Evolutionary conservation across 345 rosid genomes (phyloP).

Genomic region (Firmiana major): DNA sequence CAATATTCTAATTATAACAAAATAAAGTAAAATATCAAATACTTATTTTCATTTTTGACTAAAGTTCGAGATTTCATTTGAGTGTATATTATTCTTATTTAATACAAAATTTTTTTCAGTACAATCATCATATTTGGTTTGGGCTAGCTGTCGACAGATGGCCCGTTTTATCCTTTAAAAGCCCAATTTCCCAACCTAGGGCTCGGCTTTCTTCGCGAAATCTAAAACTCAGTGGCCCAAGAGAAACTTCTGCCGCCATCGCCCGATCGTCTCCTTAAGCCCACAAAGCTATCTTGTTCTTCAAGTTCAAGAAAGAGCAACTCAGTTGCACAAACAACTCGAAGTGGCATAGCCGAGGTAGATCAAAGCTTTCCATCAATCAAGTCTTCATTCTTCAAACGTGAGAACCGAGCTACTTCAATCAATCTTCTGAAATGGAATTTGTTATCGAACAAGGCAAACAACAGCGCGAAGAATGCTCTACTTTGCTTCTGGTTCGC

Average conservation of each 20-base stretch:
- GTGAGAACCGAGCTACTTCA: not conserved
- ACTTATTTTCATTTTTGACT: no score
- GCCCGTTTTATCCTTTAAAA: not conserved
- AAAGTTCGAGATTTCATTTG: no score
- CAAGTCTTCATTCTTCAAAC: not conserved
- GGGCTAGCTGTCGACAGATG: not conserved
- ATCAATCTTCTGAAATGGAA: conserved; percentile 41
- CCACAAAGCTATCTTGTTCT: conserved; percentile 19
- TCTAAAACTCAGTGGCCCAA: not conserved
- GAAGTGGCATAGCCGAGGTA: not conserved
- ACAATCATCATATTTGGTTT: not conserved
- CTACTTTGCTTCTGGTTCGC: conserved; percentile 64
- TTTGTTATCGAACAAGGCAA: conserved; percentile 60
- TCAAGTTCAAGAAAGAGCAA: conserved; percentile 8
- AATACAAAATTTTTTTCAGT: no score
- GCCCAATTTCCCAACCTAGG: not conserved
- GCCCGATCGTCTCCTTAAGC: not conserved
- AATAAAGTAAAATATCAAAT: no score
- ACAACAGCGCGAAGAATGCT: conserved; percentile 43
- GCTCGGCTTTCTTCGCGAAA: not conserved
- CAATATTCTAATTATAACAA: no score
- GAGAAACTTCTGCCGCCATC: not conserved
- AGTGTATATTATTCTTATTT: no score
- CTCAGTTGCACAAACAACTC: not conserved
- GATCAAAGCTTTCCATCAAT: not conserved